A percentile compares a stretch with the other conserved stretches of the same genome.
Conservation (phyloP, 306 rosid species). For the Oxytropis ochrocephala region DNA sequence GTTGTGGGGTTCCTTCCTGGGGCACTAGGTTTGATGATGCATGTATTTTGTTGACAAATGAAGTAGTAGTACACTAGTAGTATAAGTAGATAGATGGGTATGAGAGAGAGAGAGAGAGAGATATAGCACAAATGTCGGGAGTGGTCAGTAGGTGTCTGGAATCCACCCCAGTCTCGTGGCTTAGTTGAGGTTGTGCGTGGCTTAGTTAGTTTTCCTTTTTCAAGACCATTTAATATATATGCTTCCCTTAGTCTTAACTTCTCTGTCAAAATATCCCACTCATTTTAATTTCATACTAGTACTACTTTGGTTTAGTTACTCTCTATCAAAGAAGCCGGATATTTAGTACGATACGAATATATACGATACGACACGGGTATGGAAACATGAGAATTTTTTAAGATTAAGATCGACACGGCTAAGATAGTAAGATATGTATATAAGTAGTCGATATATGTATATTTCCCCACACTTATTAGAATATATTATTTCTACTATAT, state of each 20-base stretch:
- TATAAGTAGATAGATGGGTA: too few relatives aligned
- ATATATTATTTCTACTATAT: too few relatives aligned
- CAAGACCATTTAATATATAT: conserved; percentile 13
- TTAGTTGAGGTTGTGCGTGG: not conserved
- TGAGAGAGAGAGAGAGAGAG: not conserved
- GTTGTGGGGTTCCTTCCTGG: conserved; percentile 15
- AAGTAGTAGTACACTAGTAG: too few relatives aligned
- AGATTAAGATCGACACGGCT: too few relatives aligned
- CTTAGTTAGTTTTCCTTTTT: conserved; percentile 25
- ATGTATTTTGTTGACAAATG: not conserved
- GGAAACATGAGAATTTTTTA: too few relatives aligned
- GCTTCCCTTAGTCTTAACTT: conserved; percentile 12
- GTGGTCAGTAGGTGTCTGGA: conserved; percentile 38
- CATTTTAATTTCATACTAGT: not conserved
- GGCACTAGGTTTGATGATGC: conserved; percentile 18
- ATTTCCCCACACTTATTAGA: too few relatives aligned
- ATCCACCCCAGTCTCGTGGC: conserved; percentile 23
- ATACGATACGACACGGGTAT: too few relatives aligned
- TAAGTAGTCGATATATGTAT: too few relatives aligned
- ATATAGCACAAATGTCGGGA: conserved; percentile 51
- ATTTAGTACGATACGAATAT: too few relatives aligned
- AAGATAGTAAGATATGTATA: too few relatives aligned
- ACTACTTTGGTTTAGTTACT: too few relatives aligned
- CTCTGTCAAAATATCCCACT: conserved; percentile 22
- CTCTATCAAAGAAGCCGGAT: too few relatives aligned